Evolutionary conservation across 2,329 filamentous ascomycete species (phyloP).

Genomic region (Fusarium sp.): DNA sequence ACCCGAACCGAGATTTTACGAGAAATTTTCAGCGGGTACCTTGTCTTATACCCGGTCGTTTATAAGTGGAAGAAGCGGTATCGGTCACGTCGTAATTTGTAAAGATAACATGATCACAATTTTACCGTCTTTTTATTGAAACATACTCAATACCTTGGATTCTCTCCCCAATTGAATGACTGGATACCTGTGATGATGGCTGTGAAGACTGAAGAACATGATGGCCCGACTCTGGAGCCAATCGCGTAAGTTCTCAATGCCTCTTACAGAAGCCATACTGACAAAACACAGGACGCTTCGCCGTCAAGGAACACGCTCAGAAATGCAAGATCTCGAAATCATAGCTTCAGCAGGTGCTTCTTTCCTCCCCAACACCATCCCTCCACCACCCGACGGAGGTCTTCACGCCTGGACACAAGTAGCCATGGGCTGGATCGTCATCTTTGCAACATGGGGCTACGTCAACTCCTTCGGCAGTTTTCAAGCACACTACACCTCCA

Average conservation of each 20-base stretch:
- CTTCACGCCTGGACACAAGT: slow-evolving; percentile 54
- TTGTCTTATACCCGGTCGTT: background rate
- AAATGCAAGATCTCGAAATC: slow-evolving; percentile 21
- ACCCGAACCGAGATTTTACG: slow-evolving; percentile 4
- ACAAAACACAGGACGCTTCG: background rate
- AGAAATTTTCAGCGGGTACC: background rate
- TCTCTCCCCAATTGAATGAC: background rate
- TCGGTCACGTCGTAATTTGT: background rate
- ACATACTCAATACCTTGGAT: background rate
- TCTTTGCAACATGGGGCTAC: slow-evolving; percentile 59
- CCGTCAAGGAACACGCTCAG: slow-evolving; percentile 9
- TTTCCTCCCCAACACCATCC: slow-evolving; percentile 13
- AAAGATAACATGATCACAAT: background rate
- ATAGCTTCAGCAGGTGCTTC: slow-evolving; percentile 24
- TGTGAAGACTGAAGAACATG: background rate
- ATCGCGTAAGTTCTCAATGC: background rate
- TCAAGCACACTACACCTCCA: slow-evolving; percentile 56
- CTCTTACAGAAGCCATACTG: background rate
- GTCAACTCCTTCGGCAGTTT: slow-evolving; percentile 61
- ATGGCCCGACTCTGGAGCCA: background rate
- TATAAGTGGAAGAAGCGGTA: background rate
- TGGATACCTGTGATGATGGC: background rate
- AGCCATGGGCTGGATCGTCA: slow-evolving; percentile 55
- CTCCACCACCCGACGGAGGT: slow-evolving; percentile 46
- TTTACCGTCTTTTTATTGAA: no score